These are phyloP conservation scores for Zalaria obscura DNA, from an alignment of 2,329 filamentous ascomycete species.

Conservation along the genomic window DNA sequence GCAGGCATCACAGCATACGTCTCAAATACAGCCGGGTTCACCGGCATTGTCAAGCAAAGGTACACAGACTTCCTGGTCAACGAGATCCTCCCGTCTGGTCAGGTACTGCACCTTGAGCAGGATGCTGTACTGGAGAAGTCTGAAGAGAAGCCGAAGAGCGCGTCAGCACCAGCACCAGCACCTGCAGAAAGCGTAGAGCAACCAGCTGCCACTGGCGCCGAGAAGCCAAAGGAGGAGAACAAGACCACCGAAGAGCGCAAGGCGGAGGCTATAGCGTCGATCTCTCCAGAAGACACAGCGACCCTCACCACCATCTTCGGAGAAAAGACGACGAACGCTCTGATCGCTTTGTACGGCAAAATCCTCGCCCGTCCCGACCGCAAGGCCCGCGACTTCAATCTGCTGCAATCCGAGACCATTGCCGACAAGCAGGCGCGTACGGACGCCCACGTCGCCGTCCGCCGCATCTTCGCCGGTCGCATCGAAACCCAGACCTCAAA, in stretches of 20 bases:
- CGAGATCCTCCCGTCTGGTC: constrained; percentile 64
- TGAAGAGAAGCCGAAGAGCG: constrained; percentile 7
- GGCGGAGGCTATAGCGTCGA: constrained; percentile 6
- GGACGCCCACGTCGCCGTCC: constrained; percentile 50
- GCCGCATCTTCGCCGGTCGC: constrained; percentile 64
- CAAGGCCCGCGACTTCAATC: constrained; percentile 42
- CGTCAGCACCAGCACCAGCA: constrained; percentile 2
- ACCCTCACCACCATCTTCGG: constrained; percentile 36
- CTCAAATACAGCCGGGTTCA: constrained; percentile 44
- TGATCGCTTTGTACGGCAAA: constrained; percentile 41
- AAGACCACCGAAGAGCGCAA: constrained; percentile 1
- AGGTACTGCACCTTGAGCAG: constrained; percentile 57
- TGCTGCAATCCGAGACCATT: constrained; percentile 39
- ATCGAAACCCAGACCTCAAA: constrained; percentile 67
- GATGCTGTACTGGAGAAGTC: constrained; percentile 14
- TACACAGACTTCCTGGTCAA: constrained; percentile 92
- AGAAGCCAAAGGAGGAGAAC: neutral
- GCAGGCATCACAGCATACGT: constrained; percentile 53
- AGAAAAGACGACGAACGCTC: constrained; percentile 30
- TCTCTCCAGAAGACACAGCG: constrained; percentile 23
- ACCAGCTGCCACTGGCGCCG: constrained; percentile 1
- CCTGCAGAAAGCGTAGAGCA: constrained; percentile 1
- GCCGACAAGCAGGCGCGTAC: constrained; percentile 47
- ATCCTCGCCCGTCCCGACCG: constrained; percentile 38
- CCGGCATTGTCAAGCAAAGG: constrained; percentile 54